Percentiles rank a stretch among this genome's conserved stretches.
Conservation (phyloP, 2,329 filamentous ascomycete genomes). For the Fusarium dimerum region DNA sequence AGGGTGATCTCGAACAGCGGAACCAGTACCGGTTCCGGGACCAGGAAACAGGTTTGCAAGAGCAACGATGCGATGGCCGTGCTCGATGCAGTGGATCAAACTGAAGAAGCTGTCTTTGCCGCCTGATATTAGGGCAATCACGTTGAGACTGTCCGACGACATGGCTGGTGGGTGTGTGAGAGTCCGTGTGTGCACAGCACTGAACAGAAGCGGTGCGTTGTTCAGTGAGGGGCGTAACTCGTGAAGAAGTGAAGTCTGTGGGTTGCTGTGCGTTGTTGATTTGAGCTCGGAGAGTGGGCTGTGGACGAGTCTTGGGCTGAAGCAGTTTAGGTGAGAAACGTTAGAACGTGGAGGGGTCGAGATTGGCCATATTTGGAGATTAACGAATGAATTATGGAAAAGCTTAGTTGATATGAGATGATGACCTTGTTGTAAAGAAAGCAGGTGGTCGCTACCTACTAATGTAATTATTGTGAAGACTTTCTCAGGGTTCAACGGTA, state of each 20-base stretch:
- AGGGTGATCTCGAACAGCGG: constrained; percentile 1
- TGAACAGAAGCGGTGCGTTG: too few relatives aligned
- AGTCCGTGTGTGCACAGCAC: neutral
- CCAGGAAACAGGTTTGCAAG: constrained; percentile 79
- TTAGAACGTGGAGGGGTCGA: neutral
- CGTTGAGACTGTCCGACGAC: constrained; percentile 59
- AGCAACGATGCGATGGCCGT: constrained; percentile 83
- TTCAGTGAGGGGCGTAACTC: neutral
- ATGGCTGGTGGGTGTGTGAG: constrained; percentile 30
- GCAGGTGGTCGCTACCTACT: neutral
- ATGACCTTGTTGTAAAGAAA: too few relatives aligned
- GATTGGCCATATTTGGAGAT: neutral
- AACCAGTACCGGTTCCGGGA: constrained; percentile 11
- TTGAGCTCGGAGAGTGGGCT: neutral
- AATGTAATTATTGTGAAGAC: neutral
- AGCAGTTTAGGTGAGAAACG: constrained; percentile 2
- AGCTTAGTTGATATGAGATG: too few relatives aligned
- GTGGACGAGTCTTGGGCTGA: neutral
- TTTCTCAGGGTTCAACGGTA: constrained; percentile 1
- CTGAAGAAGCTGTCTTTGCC: constrained; percentile 98
- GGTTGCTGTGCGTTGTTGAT: neutral
- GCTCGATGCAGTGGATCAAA: constrained; percentile 82
- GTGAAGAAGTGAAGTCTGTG: constrained; percentile 2
- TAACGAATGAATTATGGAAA: neutral
- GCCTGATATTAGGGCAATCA: constrained; percentile 91